Percentiles rank a stretch among this genome's conserved stretches.
phyloP scores from a whole-genome alignment of 768 basidiomycete species.

The Lactifluus piperatus region DNA sequence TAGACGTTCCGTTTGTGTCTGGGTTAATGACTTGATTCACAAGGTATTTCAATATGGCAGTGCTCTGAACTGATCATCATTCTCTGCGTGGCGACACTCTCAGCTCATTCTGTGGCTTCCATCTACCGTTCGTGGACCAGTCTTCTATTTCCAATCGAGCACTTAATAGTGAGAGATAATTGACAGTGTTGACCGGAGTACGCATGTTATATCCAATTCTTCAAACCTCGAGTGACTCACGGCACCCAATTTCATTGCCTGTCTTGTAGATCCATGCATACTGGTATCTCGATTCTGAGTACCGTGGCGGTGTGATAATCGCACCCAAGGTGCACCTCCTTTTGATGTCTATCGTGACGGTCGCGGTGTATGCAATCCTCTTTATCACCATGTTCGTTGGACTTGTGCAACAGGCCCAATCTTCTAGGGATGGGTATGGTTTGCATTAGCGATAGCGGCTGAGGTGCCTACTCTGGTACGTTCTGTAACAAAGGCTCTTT shows the following conservation, averaged over 20 bases:
- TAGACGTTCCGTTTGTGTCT: background rate
- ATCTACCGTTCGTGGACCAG: no score
- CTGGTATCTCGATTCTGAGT: background rate
- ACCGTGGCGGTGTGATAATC: background rate
- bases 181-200: background rate
- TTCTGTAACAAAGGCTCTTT: no score
- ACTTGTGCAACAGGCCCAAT: no score
- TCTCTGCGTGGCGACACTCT: no score
- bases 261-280: background rate
- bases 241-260: background rate
- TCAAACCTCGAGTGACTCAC: no score
- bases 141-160: background rate
- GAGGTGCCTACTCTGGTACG: no score
- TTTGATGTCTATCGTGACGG: slow-evolving; percentile 4
- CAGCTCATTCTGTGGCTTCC: no score
- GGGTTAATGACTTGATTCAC: no score
- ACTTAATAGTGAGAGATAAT: background rate
- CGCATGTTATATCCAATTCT: background rate
- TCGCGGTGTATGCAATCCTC: no score
- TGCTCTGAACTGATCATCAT: no score
- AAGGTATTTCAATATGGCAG: no score
- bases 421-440: slow-evolving; percentile 7
- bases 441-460: slow-evolving; percentile 1
- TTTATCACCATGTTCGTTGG: background rate
- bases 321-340: background rate